A percentile compares a stretch with the other conserved stretches of the same genome.
phyloP scores from a whole-genome alignment of 2,329 filamentous ascomycete genomes.

The Neofusicoccum ribis region DNA sequence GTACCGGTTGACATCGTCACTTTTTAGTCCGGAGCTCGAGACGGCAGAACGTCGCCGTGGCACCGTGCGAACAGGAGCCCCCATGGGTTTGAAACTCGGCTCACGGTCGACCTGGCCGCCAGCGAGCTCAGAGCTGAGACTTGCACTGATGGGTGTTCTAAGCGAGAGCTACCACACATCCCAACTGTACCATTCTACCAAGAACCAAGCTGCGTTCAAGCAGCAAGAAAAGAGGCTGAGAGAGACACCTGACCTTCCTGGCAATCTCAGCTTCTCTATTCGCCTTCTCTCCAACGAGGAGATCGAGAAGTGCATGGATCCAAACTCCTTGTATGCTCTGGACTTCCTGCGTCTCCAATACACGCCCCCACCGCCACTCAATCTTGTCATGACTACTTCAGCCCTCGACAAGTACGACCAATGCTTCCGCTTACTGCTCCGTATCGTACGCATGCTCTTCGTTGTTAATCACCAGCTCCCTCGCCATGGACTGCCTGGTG shows the following conservation, averaged over 20 bases:
- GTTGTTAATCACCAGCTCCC: constrained; percentile 55
- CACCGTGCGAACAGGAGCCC: constrained; percentile 58
- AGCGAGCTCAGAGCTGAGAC: constrained; percentile 85
- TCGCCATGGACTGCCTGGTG: constrained; percentile 13
- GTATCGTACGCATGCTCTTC: constrained; percentile 75
- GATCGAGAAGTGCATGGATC: constrained; percentile 79
- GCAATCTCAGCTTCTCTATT: constrained; percentile 68
- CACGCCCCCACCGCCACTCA: constrained; percentile 69
- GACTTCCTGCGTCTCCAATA: constrained; percentile 91
- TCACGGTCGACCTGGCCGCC: constrained; percentile 85
- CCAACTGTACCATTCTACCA: constrained; percentile 30
- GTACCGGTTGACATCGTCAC: constrained; percentile 73
- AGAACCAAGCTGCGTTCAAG: constrained; percentile 19
- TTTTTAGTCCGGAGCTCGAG: constrained; percentile 82
- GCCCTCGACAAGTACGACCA: constrained; percentile 79
- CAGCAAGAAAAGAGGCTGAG: constrained; percentile 12
- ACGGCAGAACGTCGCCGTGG: constrained; percentile 74
- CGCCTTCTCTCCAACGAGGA: constrained; percentile 77
- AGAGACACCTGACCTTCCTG: constrained; percentile 36
- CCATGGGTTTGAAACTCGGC: constrained; percentile 81
- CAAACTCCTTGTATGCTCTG: constrained; percentile 80
- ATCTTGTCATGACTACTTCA: constrained; percentile 69
- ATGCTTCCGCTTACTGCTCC: constrained; percentile 78
- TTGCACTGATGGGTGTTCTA: constrained; percentile 84
- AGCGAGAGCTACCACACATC: constrained; percentile 66